These are phyloP conservation scores for Plasmodium coatneyi DNA, from an alignment of 169 alveolate genomes.

Conservation along the genomic window DNA sequence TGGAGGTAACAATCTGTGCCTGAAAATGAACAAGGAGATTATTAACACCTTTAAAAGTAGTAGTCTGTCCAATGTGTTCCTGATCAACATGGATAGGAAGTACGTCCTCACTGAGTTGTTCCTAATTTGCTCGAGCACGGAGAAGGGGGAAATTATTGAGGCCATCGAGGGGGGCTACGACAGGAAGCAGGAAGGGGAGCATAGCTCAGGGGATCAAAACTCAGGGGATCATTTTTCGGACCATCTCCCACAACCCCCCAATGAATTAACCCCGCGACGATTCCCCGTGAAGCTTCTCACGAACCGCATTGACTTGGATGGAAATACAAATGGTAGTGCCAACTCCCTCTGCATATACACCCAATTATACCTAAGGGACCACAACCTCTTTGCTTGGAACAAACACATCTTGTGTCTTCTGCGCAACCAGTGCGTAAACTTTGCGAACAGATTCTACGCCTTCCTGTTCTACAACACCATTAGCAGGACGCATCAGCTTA, in stretches of 20 bases:
- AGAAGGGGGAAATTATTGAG: slow-evolving; percentile 28
- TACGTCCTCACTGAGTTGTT: slow-evolving; percentile 37
- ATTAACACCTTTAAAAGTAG: background rate
- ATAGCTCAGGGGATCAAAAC: background rate
- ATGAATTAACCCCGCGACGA: background rate
- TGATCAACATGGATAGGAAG: slow-evolving; percentile 5
- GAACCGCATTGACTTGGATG: background rate
- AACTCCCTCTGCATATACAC: slow-evolving; percentile 1
- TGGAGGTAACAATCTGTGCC: background rate
- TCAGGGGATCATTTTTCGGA: background rate
- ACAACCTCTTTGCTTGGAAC: slow-evolving; percentile 36
- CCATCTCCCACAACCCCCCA: background rate
- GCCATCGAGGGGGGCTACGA: background rate
- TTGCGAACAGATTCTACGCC: slow-evolving; percentile 33
- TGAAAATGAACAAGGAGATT: slow-evolving; percentile 12
- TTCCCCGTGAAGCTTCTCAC: background rate
- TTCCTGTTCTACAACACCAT: slow-evolving; percentile 28
- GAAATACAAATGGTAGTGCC: background rate
- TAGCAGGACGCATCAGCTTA: background rate
- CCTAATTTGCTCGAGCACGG: background rate
- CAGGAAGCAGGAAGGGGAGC: background rate
- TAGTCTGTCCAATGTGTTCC: background rate
- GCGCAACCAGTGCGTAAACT: slow-evolving; percentile 32
- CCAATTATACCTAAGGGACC: slow-evolving; percentile 27
- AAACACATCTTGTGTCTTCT: slow-evolving; percentile 34